Evolutionary conservation across 176 grass and related monocot genomes (phyloP).

Genomic region (Oryza glumipatula): DNA sequence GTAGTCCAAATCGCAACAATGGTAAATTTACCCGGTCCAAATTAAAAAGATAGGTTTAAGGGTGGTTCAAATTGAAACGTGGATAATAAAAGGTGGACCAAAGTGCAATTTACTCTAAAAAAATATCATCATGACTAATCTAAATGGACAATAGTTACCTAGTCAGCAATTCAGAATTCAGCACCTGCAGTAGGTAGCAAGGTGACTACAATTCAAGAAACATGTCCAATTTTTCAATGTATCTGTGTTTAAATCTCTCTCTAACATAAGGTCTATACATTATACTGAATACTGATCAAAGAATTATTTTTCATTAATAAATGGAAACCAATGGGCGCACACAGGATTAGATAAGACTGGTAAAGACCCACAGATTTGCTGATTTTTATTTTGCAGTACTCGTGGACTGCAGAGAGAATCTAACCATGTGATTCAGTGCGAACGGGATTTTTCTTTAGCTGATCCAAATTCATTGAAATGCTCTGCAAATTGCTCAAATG

Average conservation of each 20-base stretch:
- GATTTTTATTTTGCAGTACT: background rate
- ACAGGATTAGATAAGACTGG: slow-evolving; percentile 10
- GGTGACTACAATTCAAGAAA: background rate
- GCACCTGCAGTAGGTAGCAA: background rate
- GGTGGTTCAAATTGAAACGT: too few species aligned
- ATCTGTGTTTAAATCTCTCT: background rate
- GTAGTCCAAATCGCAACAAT: too few species aligned
- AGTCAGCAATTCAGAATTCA: background rate
- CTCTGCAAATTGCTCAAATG: background rate
- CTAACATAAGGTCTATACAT: background rate
- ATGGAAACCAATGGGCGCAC: slow-evolving; percentile 20
- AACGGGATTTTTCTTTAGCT: slow-evolving; percentile 11
- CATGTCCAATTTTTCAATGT: background rate
- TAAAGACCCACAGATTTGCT: slow-evolving; percentile 17
- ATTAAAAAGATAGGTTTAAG: too few species aligned
- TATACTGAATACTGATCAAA: background rate
- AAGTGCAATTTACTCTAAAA: background rate
- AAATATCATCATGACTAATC: background rate
- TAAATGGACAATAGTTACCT: background rate
- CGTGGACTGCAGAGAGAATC: slow-evolving; percentile 13
- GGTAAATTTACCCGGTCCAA: too few species aligned
- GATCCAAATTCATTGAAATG: background rate
- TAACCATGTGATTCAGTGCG: slow-evolving; percentile 29
- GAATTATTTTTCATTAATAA: background rate
- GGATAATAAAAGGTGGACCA: too few species aligned